Evolutionary conservation across 306 rosid species (phyloP).

Genomic region (Malus sieversii): DNA sequence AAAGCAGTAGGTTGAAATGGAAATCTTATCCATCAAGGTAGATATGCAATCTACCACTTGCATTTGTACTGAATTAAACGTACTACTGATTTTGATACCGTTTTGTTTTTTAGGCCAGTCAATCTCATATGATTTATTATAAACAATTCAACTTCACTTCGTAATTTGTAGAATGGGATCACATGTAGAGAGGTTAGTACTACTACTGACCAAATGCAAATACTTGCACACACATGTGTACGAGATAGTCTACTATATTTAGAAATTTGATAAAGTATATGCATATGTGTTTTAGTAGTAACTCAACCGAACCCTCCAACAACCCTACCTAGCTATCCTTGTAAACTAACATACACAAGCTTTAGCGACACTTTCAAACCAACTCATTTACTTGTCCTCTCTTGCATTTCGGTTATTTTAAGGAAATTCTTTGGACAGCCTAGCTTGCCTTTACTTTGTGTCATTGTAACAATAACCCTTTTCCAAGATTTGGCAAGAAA

Average conservation of each 20-base stretch:
- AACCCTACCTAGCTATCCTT: background rate
- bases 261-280: background rate
- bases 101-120: too few species aligned
- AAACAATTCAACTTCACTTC: background rate
- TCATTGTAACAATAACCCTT: background rate
- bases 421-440: background rate
- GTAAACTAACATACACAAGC: background rate
- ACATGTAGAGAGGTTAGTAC: too few species aligned
- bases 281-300: background rate
- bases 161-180: too few species aligned
- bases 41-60: too few species aligned
- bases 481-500: background rate
- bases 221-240: background rate
- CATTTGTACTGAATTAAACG: too few species aligned
- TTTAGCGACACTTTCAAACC: background rate
- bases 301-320: background rate
- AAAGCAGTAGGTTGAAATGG: too few species aligned
- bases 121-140: too few species aligned
- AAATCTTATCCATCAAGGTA: too few species aligned
- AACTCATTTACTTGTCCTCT: background rate
- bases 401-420: conserved; percentile 2
- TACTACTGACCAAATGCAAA: too few species aligned
- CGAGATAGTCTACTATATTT: background rate
- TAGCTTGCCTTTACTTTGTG: background rate
- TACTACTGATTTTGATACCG: too few species aligned